phyloP scores from a whole-genome alignment of 2,329 filamentous ascomycete species.

The Davidsoniella eucalypti region DNA sequence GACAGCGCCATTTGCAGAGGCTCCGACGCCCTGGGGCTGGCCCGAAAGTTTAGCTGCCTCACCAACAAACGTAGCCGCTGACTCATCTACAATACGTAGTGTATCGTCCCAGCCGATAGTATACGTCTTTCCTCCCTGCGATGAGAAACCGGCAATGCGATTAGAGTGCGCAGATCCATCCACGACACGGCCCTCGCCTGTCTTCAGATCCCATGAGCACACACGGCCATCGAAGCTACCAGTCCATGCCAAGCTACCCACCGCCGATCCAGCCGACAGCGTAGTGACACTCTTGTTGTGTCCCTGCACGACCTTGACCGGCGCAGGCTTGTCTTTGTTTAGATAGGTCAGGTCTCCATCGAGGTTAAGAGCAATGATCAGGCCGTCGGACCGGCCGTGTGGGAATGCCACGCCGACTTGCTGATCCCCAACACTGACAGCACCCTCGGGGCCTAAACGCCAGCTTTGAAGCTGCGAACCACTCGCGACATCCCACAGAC shows the following conservation, averaged over 20 bases:
- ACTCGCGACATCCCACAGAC: constrained; percentile 78
- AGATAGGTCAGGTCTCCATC: constrained; percentile 85
- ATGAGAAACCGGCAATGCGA: constrained; percentile 63
- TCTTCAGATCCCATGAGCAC: constrained; percentile 63
- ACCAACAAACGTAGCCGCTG: constrained; percentile 59
- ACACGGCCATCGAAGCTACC: constrained; percentile 86
- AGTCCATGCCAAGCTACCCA: constrained; percentile 47
- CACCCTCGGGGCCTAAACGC: constrained; percentile 62
- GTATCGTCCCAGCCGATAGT: constrained; percentile 92
- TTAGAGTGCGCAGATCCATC: constrained; percentile 75
- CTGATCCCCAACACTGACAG: constrained; percentile 60
- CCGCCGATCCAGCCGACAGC: constrained; percentile 25
- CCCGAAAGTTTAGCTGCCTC: constrained; percentile 49
- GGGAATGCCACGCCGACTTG: constrained; percentile 93
- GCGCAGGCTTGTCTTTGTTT: constrained; percentile 50
- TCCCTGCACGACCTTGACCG: constrained; percentile 59
- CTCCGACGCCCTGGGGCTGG: constrained; percentile 63
- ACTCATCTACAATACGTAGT: constrained; percentile 60
- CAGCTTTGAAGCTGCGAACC: constrained; percentile 67
- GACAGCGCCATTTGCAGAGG: constrained; percentile 33
- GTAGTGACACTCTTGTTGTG: constrained; percentile 87
- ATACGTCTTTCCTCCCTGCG: constrained; percentile 49
- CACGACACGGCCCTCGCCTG: constrained; percentile 51
- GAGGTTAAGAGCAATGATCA: constrained; percentile 81
- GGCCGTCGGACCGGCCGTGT: constrained; percentile 60